phyloP scores from a whole-genome alignment of 768 basidiomycete species.

The Lepiota brunneoincarnata region DNA sequence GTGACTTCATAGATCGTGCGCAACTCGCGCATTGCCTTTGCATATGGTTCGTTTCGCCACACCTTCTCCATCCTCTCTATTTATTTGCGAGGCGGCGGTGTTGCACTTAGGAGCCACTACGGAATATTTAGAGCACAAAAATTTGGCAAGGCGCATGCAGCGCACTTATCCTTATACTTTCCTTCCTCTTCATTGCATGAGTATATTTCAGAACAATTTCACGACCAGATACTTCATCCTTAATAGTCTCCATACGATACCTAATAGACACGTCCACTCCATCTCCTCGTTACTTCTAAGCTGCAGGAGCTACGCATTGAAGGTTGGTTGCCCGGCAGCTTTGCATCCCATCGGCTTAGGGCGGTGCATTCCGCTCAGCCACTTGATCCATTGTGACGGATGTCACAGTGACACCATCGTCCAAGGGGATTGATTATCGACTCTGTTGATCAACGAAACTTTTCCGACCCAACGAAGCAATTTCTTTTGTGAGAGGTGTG shows the following conservation, averaged over 20 bases:
- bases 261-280: constrained; percentile 2
- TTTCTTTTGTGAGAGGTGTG: neutral
- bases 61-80: constrained; percentile 2
- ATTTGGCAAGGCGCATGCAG: neutral
- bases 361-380: neutral
- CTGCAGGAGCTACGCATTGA: neutral
- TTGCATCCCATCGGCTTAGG: neutral
- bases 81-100: constrained; percentile 6
- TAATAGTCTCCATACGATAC: constrained; percentile 1
- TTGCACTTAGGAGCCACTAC: neutral
- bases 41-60: neutral
- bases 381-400: neutral
- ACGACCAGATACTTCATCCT: neutral
- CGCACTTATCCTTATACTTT: neutral
- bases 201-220: neutral
- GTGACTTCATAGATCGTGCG: neutral
- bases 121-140: constrained; percentile 10
- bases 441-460: constrained; percentile 3
- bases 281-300: neutral
- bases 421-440: neutral
- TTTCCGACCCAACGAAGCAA: neutral
- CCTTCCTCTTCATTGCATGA: neutral
- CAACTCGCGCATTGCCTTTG: neutral
- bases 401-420: neutral
- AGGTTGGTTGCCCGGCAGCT: neutral